Evolutionary conservation across 768 basidiomycete genomes (phyloP).

Genomic region (Termitomyces heimii): DNA sequence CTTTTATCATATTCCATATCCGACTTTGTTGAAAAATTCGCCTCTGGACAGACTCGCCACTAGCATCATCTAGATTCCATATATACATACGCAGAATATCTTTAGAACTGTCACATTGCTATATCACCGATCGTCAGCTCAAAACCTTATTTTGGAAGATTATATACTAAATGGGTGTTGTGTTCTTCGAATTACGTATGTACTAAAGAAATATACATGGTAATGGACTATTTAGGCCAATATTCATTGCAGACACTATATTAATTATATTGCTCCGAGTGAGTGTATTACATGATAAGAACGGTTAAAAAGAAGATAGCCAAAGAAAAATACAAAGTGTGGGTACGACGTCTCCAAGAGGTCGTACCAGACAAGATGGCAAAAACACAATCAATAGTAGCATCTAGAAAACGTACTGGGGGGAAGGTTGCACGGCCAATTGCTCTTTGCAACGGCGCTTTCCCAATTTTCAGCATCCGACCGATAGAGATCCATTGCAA

Average conservation of each 20-base stretch:
- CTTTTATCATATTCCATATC: conserved; percentile 7
- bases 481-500: conserved; percentile 47
- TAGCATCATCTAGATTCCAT: conserved; percentile 14
- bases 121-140: not conserved
- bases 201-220: not conserved
- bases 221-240: conserved; percentile 1
- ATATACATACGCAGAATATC: not conserved
- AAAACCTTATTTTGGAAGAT: not conserved
- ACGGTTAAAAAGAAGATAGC: not conserved
- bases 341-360: not conserved
- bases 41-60: conserved; percentile 35
- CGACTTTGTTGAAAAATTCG: conserved; percentile 2
- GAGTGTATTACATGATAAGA: not conserved
- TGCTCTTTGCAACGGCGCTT: conserved; percentile 43
- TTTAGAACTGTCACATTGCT: not conserved
- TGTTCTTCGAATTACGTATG: not conserved
- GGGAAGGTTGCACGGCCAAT: conserved; percentile 74
- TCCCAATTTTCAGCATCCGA: conserved; percentile 68
- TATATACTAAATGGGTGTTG: not conserved
- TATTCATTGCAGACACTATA: conserved; percentile 5
- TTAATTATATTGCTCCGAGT: conserved; percentile 1
- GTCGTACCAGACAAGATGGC: not conserved
- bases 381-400: conserved; percentile 41
- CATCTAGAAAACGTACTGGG: conserved; percentile 79
- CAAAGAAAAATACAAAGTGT: not conserved